Conservation (phyloP, 2,329 filamentous ascomycete genomes). For the Emmonsiellopsis sp. region DNA sequence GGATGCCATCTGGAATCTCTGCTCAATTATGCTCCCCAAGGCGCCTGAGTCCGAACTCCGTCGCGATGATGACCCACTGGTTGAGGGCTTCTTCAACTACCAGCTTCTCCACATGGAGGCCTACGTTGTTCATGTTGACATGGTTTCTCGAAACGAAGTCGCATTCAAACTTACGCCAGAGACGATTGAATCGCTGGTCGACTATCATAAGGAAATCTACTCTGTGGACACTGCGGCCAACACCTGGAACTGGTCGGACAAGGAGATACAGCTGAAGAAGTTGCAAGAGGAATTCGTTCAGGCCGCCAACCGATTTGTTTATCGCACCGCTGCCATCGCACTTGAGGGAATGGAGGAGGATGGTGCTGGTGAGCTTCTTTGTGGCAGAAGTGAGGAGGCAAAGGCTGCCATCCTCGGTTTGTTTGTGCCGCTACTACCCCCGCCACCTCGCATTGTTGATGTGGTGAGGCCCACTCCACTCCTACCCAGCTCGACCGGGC, state of each 20-base stretch:
- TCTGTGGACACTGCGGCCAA: conserved; percentile 80
- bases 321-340: conserved; percentile 75
- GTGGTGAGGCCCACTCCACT: conserved; percentile 78
- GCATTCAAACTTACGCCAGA: conserved; percentile 95
- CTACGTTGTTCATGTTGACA: conserved; percentile 97
- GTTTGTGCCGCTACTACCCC: conserved; percentile 76
- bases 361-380: conserved; percentile 84
- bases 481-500: conserved; percentile 70
- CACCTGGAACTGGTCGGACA: conserved; percentile 93
- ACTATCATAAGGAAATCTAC: conserved; percentile 94
- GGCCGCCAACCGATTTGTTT: conserved; percentile 95
- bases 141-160: conserved; percentile 95
- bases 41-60: conserved; percentile 75
- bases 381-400: conserved; percentile 86
- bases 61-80: conserved; percentile 69
- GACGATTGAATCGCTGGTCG: conserved; percentile 84
- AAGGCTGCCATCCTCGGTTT: conserved; percentile 76
- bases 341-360: conserved; percentile 96
- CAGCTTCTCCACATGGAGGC: conserved; percentile 89
- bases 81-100: conserved; percentile 86
- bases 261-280: conserved; percentile 93
- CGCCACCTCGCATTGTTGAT: conserved; percentile 80
- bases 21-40: conserved; percentile 87
- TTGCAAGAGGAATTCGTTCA: conserved; percentile 94
- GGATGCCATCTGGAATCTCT: conserved; percentile 89